A percentile compares a stretch with the other conserved stretches of the same genome.
Evolutionary conservation across 805 yeast species (phyloP).

Genomic region (Tetrapisispora phaffii): DNA sequence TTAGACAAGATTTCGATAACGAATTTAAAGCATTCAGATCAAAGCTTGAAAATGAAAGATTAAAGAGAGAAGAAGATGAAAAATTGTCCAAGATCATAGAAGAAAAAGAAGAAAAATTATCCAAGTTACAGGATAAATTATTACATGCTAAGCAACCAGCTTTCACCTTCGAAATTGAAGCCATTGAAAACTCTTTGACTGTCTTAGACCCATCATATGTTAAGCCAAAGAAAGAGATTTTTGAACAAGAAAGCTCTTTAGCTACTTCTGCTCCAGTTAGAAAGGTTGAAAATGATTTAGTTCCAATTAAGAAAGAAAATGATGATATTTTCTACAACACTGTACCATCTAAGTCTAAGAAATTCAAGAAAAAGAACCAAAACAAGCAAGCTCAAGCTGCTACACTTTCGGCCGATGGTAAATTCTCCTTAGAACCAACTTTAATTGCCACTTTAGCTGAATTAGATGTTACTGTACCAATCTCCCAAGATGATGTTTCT

Average conservation of each 20-base stretch:
- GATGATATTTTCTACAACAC: slow-evolving; percentile 39
- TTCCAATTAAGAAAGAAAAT: slow-evolving; percentile 43
- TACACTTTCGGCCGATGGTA: slow-evolving; percentile 23
- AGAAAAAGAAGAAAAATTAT: slow-evolving; percentile 43
- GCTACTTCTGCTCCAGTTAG: slow-evolving; percentile 34
- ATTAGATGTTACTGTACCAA: slow-evolving; percentile 70
- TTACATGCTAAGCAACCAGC: slow-evolving; percentile 75
- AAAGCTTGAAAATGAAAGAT: slow-evolving; percentile 63
- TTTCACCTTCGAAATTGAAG: slow-evolving; percentile 63
- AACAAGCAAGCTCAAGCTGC: slow-evolving; percentile 9
- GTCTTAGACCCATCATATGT: slow-evolving; percentile 74
- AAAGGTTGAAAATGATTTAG: slow-evolving; percentile 51
- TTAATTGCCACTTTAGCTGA: slow-evolving; percentile 68
- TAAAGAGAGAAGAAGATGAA: slow-evolving; percentile 50
- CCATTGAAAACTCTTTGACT: slow-evolving; percentile 61
- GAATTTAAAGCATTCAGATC: slow-evolving; percentile 63
- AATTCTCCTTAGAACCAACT: slow-evolving; percentile 70
- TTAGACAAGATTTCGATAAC: slow-evolving; percentile 65
- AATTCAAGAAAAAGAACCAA: slow-evolving; percentile 42
- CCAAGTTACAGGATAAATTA: slow-evolving; percentile 60
- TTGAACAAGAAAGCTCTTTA: slow-evolving; percentile 19
- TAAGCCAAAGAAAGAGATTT: slow-evolving; percentile 36
- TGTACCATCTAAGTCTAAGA: slow-evolving; percentile 42
- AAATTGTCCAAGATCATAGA: slow-evolving; percentile 37
- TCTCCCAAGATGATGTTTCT: slow-evolving; percentile 60